A percentile compares a stretch with the other conserved stretches of the same genome.
Evolutionary conservation across 371 early-diverging fungal genomes (phyloP).

Genomic region (Lichtheimia corymbifera): DNA sequence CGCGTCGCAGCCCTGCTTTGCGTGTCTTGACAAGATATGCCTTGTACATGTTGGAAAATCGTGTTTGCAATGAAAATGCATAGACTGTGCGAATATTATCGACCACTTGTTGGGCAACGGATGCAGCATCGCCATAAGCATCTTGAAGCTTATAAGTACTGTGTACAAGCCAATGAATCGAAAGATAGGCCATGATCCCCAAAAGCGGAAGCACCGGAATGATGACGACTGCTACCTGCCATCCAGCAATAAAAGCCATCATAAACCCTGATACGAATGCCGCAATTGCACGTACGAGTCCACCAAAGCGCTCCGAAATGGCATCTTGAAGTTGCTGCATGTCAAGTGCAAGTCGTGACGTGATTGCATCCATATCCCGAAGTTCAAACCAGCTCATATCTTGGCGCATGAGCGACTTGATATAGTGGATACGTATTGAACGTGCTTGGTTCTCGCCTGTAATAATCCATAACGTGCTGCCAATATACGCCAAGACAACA

Average conservation of each 20-base stretch:
- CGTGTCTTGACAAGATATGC: constrained; percentile 56
- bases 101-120: constrained; percentile 69
- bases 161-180: constrained; percentile 54
- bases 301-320: constrained; percentile 77
- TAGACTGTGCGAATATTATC: constrained; percentile 86
- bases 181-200: constrained; percentile 21
- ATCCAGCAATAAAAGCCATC: constrained; percentile 84
- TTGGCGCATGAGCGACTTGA: constrained; percentile 78
- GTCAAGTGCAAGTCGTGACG: constrained; percentile 72
- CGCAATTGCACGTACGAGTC: constrained; percentile 63
- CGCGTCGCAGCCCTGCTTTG: constrained; percentile 56
- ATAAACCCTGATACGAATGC: constrained; percentile 85
- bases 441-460: constrained; percentile 42
- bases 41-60: constrained; percentile 67
- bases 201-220: constrained; percentile 61
- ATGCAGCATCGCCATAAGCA: constrained; percentile 48
- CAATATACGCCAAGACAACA: constrained; percentile 35
- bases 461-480: constrained; percentile 42
- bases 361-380: constrained; percentile 58
- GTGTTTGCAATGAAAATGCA: constrained; percentile 79
- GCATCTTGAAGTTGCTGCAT: constrained; percentile 81
- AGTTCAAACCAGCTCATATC: constrained; percentile 87
- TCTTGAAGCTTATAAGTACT: constrained; percentile 51
- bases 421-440: constrained; percentile 52
- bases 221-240: constrained; percentile 77